Percentiles rank a stretch among this genome's conserved stretches.
Conservation (phyloP, 192 early-diverging fungal genomes). For the Linnemannia exigua region DNA sequence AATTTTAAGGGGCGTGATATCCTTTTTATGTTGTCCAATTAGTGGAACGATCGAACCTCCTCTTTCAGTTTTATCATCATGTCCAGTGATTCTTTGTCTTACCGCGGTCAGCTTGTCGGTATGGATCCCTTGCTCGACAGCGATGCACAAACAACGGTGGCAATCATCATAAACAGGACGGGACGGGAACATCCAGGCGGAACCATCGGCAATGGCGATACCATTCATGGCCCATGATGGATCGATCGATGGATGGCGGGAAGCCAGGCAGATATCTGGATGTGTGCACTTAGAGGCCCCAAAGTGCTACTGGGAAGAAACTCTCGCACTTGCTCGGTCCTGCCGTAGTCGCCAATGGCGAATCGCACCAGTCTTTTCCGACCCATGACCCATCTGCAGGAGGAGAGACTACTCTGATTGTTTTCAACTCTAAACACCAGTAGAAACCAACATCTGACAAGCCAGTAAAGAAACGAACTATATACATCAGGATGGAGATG, state of each 20-base stretch:
- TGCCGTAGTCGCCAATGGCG: background rate
- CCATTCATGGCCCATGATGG: constrained; percentile 6
- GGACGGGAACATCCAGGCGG: background rate
- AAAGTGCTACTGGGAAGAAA: background rate
- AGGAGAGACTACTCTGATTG: background rate
- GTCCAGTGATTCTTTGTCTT: constrained; percentile 48
- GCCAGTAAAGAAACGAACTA: background rate
- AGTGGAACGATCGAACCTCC: constrained; percentile 9
- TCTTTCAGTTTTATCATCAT: constrained; percentile 39
- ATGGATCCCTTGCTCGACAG: constrained; percentile 19
- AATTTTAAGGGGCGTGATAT: background rate
- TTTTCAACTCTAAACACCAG: background rate
- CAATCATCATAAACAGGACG: background rate
- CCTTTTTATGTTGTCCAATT: constrained; percentile 15
- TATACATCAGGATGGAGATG: background rate
- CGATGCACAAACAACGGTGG: background rate
- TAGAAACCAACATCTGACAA: background rate
- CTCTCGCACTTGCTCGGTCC: background rate
- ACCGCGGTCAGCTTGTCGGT: too few relatives aligned
- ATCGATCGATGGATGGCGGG: constrained; percentile 41
- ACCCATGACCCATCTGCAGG: background rate
- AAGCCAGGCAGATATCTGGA: constrained; percentile 1
- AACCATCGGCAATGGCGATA: constrained; percentile 17
- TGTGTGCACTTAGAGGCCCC: background rate
- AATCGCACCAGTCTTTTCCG: background rate